These are phyloP conservation scores for Gastrodia elata DNA, from an alignment of 106 monocot species.

Conservation along the genomic window DNA sequence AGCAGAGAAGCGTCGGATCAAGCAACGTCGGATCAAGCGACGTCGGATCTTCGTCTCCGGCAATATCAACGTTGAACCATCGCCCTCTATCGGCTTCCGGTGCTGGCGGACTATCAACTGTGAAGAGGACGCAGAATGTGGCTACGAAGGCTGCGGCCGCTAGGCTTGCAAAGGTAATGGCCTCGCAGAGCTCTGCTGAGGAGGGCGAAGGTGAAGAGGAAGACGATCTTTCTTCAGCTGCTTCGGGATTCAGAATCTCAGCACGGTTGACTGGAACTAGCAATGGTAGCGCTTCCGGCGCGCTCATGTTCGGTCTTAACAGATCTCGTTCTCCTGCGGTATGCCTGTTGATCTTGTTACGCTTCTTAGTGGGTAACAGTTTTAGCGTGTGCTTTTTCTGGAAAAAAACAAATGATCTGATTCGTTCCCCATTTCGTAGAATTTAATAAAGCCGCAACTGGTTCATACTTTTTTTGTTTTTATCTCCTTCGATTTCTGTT, in stretches of 20 bases:
- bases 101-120: conserved; percentile 21
- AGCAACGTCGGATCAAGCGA: conserved; percentile 16
- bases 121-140: conserved; percentile 65
- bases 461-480: not conserved
- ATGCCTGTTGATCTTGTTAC: not conserved
- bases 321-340: conserved; percentile 47
- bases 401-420: not conserved
- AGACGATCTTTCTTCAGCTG: conserved; percentile 3
- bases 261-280: conserved; percentile 9
- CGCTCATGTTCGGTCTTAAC: not conserved
- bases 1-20: conserved; percentile 34
- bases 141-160: conserved; percentile 69
- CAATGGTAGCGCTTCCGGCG: conserved; percentile 12
- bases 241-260: conserved; percentile 1
- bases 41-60: conserved; percentile 44
- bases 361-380: not conserved
- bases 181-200: conserved; percentile 42
- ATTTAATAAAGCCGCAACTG: not conserved
- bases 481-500: not conserved
- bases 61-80: conserved; percentile 48
- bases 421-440: not conserved
- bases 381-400: not conserved
- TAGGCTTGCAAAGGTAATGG: conserved; percentile 79
- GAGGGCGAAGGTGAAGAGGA: conserved; percentile 31
- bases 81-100: conserved; percentile 13